phyloP scores from a whole-genome alignment of 257 asterid species.

The Parsonsia alboflavescens region DNA sequence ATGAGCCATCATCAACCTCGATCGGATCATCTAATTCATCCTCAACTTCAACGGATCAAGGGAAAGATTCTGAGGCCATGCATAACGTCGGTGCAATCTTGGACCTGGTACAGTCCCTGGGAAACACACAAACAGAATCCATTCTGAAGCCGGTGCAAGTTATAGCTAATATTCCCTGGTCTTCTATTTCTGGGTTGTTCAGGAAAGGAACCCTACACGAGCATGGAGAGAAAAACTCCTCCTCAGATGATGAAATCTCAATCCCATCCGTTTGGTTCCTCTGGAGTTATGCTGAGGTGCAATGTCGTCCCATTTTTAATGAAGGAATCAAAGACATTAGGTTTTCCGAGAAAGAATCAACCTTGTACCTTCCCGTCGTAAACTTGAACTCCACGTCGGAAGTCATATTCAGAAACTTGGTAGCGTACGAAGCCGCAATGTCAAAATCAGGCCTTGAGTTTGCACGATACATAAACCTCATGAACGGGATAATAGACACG shows the following conservation, averaged over 20 bases:
- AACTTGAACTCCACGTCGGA: conserved; percentile 8
- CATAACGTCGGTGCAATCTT: conserved; percentile 15
- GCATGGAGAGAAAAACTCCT: neutral
- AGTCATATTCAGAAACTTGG: conserved; percentile 15
- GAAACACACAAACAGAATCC: conserved; percentile 10
- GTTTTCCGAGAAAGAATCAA: neutral
- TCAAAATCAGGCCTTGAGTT: conserved; percentile 6
- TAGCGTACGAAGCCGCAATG: conserved; percentile 12
- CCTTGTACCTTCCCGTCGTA: conserved; percentile 1
- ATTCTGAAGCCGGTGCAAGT: conserved; percentile 15
- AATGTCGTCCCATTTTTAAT: neutral
- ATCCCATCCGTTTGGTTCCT: neutral
- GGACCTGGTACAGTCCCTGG: conserved; percentile 17
- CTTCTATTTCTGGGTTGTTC: neutral
- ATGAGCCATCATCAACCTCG: neutral
- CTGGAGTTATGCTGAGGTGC: neutral
- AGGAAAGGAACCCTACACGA: neutral
- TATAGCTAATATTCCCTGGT: conserved; percentile 6
- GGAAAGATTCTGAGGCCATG: conserved; percentile 6
- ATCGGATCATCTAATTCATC: neutral
- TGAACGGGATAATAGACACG: conserved; percentile 12
- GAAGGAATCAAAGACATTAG: conserved; percentile 2
- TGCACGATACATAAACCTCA: conserved; percentile 7
- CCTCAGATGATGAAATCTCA: neutral
- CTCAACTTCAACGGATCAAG: neutral